phyloP scores from a whole-genome alignment of 805 yeast species.

The Nakazawaea anatomiae region DNA sequence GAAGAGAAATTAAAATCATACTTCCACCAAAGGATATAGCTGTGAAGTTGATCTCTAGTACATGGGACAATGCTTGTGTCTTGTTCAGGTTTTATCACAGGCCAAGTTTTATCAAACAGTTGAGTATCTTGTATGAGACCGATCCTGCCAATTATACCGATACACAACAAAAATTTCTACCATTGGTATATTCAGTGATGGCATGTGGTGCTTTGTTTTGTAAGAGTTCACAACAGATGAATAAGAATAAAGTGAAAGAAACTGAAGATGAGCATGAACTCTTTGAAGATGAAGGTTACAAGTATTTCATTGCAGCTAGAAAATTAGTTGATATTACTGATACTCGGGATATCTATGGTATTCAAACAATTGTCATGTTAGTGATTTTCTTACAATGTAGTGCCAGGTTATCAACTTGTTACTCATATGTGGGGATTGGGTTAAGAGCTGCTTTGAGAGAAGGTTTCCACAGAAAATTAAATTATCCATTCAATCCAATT shows the following conservation, averaged over 20 bases:
- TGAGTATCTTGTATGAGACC: constrained; percentile 69
- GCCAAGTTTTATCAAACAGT: constrained; percentile 69
- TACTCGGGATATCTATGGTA: constrained; percentile 74
- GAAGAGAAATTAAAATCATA: constrained; percentile 54
- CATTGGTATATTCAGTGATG: constrained; percentile 78
- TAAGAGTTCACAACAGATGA: constrained; percentile 36
- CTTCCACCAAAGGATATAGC: constrained; percentile 76
- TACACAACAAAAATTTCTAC: constrained; percentile 68
- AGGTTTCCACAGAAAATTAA: constrained; percentile 73
- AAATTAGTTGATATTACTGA: constrained; percentile 77
- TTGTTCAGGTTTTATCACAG: constrained; percentile 81
- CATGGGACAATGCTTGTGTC: constrained; percentile 85
- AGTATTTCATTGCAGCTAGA: constrained; percentile 75
- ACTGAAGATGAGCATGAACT: constrained; percentile 18
- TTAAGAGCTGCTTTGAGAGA: constrained; percentile 75
- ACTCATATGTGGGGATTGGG: constrained; percentile 86
- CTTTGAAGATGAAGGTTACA: constrained; percentile 71
- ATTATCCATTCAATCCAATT: constrained; percentile 61
- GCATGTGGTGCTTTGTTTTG: constrained; percentile 83
- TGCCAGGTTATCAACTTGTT: constrained; percentile 81
- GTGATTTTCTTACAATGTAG: constrained; percentile 82
- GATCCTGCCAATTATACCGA: constrained; percentile 70
- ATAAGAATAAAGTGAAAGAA: constrained; percentile 18
- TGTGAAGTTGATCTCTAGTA: constrained; percentile 59
- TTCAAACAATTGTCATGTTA: constrained; percentile 84